Conservation (phyloP, 805 yeast genomes). For the Helenozyma rhizophorensis region DNA sequence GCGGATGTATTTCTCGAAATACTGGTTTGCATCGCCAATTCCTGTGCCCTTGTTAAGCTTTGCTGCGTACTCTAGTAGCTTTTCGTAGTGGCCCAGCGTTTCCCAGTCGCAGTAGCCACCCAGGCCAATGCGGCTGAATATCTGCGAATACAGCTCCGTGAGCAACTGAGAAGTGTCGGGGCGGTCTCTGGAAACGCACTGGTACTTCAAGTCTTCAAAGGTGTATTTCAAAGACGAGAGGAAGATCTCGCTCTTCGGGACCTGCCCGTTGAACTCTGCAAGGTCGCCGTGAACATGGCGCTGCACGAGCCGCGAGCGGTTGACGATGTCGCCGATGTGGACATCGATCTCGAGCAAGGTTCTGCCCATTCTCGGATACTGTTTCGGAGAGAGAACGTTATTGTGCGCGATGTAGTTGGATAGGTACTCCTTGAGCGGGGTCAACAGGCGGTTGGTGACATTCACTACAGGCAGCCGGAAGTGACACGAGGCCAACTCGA, state of each 20-base stretch:
- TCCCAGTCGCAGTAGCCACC: conserved; percentile 14
- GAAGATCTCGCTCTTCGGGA: conserved; percentile 21
- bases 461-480: conserved; percentile 55
- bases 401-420: conserved; percentile 16
- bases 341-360: conserved; percentile 71
- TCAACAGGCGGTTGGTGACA: conserved; percentile 2
- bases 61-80: conserved; percentile 26
- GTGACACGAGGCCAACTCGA: conserved; percentile 42
- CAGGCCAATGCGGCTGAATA: conserved; percentile 12
- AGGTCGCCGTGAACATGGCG: conserved; percentile 51
- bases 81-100: conserved; percentile 11
- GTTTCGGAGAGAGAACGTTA: conserved; percentile 25
- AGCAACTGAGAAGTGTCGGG: conserved; percentile 12
- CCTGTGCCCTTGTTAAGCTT: conserved; percentile 16
- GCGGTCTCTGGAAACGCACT: conserved; percentile 39
- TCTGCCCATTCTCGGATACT: conserved; percentile 53
- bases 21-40: conserved; percentile 4
- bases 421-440: conserved; percentile 15
- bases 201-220: conserved; percentile 53
- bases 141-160: conserved; percentile 15
- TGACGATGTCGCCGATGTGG: conserved; percentile 53
- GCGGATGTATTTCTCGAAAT: conserved; percentile 3
- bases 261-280: conserved; percentile 24
- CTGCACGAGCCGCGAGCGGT: conserved; percentile 43
- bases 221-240: conserved; percentile 50